Evolutionary conservation across 805 yeast species (phyloP), one percentile per base, ranked within the genome.

Genomic region (Yarrowia osloensis): DNA sequence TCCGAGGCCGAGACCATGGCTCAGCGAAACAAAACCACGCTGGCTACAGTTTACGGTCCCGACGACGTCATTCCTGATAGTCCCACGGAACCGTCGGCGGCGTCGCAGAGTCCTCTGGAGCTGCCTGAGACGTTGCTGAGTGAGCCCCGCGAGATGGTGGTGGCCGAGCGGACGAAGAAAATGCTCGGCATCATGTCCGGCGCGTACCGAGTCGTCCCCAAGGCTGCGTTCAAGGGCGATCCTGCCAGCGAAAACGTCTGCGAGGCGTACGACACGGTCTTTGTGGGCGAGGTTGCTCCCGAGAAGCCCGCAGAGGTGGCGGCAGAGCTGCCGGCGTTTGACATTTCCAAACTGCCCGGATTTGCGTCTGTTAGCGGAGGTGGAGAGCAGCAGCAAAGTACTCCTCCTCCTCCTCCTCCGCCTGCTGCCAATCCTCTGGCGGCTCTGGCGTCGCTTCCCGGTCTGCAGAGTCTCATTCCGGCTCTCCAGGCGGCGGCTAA

Each of bases 101-200:
- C 52, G 26, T 61, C 66, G 4, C 66, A 61, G 54, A 61, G 44
- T 44, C 66, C 66, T 3, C 11, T 46, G 24, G 66, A 61, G 17
- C 54, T 61, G 2, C 66, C 66, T 1, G 66, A 61, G 1, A 2
- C 22, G n/a, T 13, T 61, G 9, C n/a, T 35, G 17, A 35, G 24
- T n/a, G 61, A 54, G 26, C 44, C 57, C 40, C 31, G 33, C 40
- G 57, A 50, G 28, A 50, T 50, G 57, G 57, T 50, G 7, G 57
- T 50, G 13, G 65, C 65, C 9, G 52, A 40, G 11, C 65, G 65
- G 21, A 59, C 65, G 19, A 31, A 61, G 11, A 61, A 61, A 44
- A 44, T 61, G 54, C 54, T 61, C n/a, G 44, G 44, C 4, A 44
- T 61, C 66, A 61, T 44, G 66, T 44, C 66, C 22, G 66, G 66